Evolutionary conservation across 495 filamentous ascomycete genomes (phyloP), one percentile per base, ranked within the genome.

Genomic region (Lentithecium fluviatile): DNA sequence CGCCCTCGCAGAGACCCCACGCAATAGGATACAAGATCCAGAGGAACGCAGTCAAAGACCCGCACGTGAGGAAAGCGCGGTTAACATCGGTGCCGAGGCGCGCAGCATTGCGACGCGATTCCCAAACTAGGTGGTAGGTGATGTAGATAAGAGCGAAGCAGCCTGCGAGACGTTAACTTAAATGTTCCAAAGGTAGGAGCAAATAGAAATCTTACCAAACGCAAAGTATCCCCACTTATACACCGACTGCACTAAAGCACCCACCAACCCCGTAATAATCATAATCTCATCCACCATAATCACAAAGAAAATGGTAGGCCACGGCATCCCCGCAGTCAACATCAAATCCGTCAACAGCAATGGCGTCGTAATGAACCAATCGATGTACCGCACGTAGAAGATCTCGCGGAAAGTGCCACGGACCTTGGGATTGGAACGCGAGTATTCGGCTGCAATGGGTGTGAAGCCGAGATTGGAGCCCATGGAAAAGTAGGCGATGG

Each of bases 191-290:
- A 12, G n/a, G 3, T n/a, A 15, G 11, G 29, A 11, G 40, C 15
- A 36, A 8, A 37, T n/a, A 10, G 24, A 29, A 26, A 37, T 36
- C 61, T 13, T 65, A 69, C 69, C 85, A 60, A 89, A 87, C 25
- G 76, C 75, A 68, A 78, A 89, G 70, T 84, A 90, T 0, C 85
- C 86, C 76, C 82, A 86, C 68, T 90, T 90, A 67, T 85, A 86
- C 2, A 53, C 69, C 0, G 78, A 80, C 15, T 60, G 62, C 1
- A 83, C 80, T 6, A 86, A 75, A 13, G 85, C 83, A 36, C 84
- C 87, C 12, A 83, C 76, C 5, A 89, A 79, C 45, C 84, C 81
- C 49, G 79, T 82, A 29, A 84, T 66, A 37, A 89, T 77, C 85
- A 86, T 87, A 48, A 88, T 70, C 75, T 79, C 74, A 46, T 82